A percentile compares a stretch with the other conserved stretches of the same genome.
These are phyloP conservation scores for Moesziomyces sp. DNA, from an alignment of 1,284 basidiomycete species.

Conservation along the genomic window DNA sequence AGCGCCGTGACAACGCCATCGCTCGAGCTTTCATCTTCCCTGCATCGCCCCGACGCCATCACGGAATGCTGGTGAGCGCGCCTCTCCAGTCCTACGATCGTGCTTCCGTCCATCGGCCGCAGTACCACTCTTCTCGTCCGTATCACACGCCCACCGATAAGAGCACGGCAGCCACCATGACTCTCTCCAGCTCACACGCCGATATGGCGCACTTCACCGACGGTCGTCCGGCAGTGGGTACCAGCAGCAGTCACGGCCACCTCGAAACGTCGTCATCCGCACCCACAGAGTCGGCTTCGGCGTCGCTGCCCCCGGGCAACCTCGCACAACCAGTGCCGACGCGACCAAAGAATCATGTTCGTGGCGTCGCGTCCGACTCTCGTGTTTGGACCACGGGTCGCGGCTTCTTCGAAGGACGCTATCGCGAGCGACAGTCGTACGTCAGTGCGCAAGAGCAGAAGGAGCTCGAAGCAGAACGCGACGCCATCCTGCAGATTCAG, in stretches of 20 bases:
- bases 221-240: slow-evolving; percentile 7
- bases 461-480: slow-evolving; percentile 35
- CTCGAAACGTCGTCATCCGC: slow-evolving; percentile 4
- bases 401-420: slow-evolving; percentile 34
- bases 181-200: slow-evolving; percentile 28
- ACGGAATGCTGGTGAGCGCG: slow-evolving; percentile 43
- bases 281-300: slow-evolving; percentile 1
- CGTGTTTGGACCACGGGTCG: slow-evolving; percentile 36
- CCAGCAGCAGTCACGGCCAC: slow-evolving; percentile 3
- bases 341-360: slow-evolving; percentile 47
- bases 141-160: slow-evolving; percentile 3
- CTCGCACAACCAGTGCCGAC: slow-evolving; percentile 28
- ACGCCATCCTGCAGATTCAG: slow-evolving; percentile 42
- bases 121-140: slow-evolving; percentile 6
- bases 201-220: slow-evolving; percentile 25
- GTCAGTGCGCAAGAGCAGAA: slow-evolving; percentile 28
- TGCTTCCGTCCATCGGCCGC: slow-evolving; percentile 19
- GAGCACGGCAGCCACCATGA: slow-evolving; percentile 20
- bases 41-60: slow-evolving; percentile 1
- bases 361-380: slow-evolving; percentile 42
- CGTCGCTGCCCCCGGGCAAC: slow-evolving; percentile 11
- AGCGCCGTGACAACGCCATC: slow-evolving; percentile 23
- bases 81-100: slow-evolving; percentile 22
- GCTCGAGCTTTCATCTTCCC: slow-evolving; percentile 14
- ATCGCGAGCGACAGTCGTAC: slow-evolving; percentile 35